These are phyloP conservation scores for Globisporangium perplexum DNA, from an alignment of 352 stramenopile genomes.

Conservation along the genomic window DNA sequence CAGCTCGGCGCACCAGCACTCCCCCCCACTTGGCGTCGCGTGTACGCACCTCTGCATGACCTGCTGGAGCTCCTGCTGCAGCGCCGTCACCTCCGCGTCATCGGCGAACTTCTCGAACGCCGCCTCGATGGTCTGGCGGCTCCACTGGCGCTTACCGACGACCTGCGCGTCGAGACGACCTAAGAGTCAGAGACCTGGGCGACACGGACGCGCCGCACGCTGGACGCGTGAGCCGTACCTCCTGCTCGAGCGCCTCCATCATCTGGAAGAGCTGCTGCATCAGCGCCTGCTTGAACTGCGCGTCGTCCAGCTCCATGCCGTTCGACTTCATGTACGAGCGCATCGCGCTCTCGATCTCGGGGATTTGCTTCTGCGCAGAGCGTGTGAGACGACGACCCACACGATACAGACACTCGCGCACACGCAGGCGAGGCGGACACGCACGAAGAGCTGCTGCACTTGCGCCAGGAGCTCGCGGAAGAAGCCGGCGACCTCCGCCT, in stretches of 20 bases:
- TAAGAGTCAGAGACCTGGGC: neutral
- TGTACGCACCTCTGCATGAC: slow-evolving; percentile 61
- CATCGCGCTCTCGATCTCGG: slow-evolving; percentile 56
- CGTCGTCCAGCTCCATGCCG: slow-evolving; percentile 56
- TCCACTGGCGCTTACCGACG: slow-evolving; percentile 58
- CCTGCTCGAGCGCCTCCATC: slow-evolving; percentile 62
- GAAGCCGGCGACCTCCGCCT: slow-evolving; percentile 57
- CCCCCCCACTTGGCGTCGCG: too few relatives aligned
- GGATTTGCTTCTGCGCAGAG: slow-evolving; percentile 44
- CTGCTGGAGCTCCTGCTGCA: slow-evolving; percentile 62
- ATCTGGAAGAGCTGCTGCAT: slow-evolving; percentile 70
- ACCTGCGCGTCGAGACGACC: slow-evolving; percentile 16
- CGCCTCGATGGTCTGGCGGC: slow-evolving; percentile 44
- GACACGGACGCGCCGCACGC: too few relatives aligned
- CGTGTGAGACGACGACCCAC: neutral
- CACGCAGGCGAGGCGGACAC: neutral
- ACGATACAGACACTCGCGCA: neutral
- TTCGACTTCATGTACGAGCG: slow-evolving; percentile 64
- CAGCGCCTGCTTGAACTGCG: slow-evolving; percentile 70
- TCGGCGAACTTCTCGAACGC: slow-evolving; percentile 57
- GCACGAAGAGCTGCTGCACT: slow-evolving; percentile 65
- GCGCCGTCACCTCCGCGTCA: slow-evolving; percentile 51
- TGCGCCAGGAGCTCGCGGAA: slow-evolving; percentile 65
- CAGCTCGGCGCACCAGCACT: too few relatives aligned
- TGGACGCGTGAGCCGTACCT: slow-evolving; percentile 12